Conservation (phyloP, 2,329 filamentous ascomycete species). For the Sarocladium oryzae region DNA sequence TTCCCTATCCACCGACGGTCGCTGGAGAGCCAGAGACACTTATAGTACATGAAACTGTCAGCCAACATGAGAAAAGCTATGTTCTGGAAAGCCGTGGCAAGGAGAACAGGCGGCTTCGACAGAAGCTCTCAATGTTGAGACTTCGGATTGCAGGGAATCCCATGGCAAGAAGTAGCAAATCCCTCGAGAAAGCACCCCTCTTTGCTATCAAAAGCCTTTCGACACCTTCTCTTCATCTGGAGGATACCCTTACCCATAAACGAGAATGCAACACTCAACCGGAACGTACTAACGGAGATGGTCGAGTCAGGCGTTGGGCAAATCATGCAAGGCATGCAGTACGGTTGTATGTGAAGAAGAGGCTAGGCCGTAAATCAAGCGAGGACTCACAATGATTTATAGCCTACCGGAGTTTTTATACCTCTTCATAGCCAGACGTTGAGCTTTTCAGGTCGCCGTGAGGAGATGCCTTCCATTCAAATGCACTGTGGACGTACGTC, state of each 20-base stretch:
- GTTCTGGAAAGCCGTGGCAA: not conserved
- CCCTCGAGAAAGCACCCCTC: conserved; percentile 4
- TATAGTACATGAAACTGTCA: not conserved
- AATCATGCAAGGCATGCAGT: conserved; percentile 25
- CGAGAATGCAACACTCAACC: no score
- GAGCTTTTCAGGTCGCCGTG: conserved; percentile 1
- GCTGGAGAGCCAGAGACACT: not conserved
- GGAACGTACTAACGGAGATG: conserved; percentile 17
- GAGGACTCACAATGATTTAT: not conserved
- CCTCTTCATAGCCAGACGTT: not conserved
- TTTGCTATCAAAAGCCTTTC: not conserved
- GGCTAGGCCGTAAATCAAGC: conserved; percentile 22
- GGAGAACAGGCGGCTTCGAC: conserved; percentile 14
- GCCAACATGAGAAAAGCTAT: not conserved
- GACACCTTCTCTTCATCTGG: not conserved
- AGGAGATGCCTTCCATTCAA: no score
- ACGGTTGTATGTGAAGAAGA: conserved; percentile 25
- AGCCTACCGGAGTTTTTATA: not conserved
- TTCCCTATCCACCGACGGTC: conserved; percentile 23
- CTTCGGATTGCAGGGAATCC: conserved; percentile 16
- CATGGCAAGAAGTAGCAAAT: conserved; percentile 9
- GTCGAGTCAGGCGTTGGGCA: conserved; percentile 28
- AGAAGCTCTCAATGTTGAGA: conserved; percentile 25
- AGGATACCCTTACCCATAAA: no score
- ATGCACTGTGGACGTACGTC: no score